Conservation (phyloP, 179 eudicot genomes). For the Beta macrorhiza region DNA sequence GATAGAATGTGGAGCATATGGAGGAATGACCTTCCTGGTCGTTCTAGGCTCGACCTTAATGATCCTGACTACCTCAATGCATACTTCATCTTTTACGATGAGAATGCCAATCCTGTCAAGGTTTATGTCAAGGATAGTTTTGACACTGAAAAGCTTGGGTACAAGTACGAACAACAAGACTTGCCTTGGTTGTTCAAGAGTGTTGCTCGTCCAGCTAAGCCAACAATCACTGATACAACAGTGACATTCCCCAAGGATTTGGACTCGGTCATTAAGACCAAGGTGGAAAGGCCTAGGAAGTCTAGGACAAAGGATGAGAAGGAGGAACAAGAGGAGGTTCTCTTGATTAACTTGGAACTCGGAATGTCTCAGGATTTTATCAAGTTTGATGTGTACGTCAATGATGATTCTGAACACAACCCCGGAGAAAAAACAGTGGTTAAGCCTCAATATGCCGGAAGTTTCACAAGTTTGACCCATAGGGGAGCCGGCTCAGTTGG, state of each 20-base stretch:
- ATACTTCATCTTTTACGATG: constrained; percentile 21
- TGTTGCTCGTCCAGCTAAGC: not conserved
- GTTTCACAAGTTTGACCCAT: constrained; percentile 15
- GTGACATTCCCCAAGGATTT: not conserved
- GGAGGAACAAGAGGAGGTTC: constrained; percentile 16
- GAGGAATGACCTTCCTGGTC: constrained; percentile 6
- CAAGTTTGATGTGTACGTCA: constrained; percentile 19
- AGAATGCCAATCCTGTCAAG: constrained; percentile 20
- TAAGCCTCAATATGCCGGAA: constrained; percentile 3
- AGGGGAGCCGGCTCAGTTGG: not conserved
- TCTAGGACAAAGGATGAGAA: constrained; percentile 7
- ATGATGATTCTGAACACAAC: not conserved
- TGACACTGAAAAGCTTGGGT: constrained; percentile 12
- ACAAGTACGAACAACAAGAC: not conserved
- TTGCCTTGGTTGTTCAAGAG: constrained; percentile 1
- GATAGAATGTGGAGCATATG: constrained; percentile 18
- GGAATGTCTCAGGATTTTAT: not conserved
- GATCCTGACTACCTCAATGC: constrained; percentile 8
- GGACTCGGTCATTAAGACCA: not conserved
- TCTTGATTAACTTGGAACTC: not conserved
- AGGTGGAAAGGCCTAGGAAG: not conserved
- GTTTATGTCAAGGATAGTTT: constrained; percentile 17
- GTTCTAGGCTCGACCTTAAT: not conserved
- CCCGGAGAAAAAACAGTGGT: not conserved
- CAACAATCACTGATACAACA: too few species aligned